phyloP scores from a whole-genome alignment of 441 rosid genomes.

The Adansonia gregorii region DNA sequence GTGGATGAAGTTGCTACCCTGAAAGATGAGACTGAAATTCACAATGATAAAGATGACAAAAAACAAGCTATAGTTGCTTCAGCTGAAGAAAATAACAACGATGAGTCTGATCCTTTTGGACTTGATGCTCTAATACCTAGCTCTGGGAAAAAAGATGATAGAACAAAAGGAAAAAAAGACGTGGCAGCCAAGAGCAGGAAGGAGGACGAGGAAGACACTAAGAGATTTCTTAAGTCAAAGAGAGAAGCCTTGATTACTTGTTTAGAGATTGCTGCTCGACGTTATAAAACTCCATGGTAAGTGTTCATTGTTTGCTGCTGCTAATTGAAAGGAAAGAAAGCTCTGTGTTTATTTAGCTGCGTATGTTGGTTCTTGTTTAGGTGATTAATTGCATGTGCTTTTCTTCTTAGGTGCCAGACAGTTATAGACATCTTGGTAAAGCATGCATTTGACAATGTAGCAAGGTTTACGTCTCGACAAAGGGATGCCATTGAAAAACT shows the following conservation, averaged over 20 bases:
- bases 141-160: constrained; percentile 59
- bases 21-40: constrained; percentile 44
- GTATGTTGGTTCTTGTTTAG: neutral
- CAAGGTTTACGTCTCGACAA: constrained; percentile 75
- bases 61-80: constrained; percentile 37
- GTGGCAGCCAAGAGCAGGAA: constrained; percentile 36
- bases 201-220: constrained; percentile 62
- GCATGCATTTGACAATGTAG: constrained; percentile 78
- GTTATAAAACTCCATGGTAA: constrained; percentile 86
- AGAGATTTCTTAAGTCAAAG: constrained; percentile 66
- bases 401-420: constrained; percentile 83
- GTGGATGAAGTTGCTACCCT: constrained; percentile 72
- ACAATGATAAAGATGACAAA: constrained; percentile 39
- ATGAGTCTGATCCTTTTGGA: constrained; percentile 87
- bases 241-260: constrained; percentile 84
- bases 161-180: constrained; percentile 59
- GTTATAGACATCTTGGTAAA: constrained; percentile 92
- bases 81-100: constrained; percentile 43
- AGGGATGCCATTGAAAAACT: constrained; percentile 85
- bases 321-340: neutral
- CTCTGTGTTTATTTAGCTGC: neutral
- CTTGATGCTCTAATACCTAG: constrained; percentile 73
- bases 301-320: neutral
- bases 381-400: neutral
- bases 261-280: constrained; percentile 87